Evolutionary conservation across 2,329 filamentous ascomycete species (phyloP).

Genomic region (Colletotrichum sp.): DNA sequence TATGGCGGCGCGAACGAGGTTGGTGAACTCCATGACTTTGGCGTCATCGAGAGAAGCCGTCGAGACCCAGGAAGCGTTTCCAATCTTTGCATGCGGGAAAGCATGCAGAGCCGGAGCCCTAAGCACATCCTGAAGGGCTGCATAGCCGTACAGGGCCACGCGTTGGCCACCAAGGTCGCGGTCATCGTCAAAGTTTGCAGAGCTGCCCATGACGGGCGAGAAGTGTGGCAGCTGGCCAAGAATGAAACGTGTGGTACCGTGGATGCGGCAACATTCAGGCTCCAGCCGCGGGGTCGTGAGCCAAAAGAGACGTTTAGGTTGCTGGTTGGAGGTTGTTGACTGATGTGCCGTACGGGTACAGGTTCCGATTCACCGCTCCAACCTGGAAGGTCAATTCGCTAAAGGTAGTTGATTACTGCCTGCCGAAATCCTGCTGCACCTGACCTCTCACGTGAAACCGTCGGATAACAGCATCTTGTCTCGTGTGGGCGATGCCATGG

Average conservation of each 20-base stretch:
- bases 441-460: conserved; percentile 14
- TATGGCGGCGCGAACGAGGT: conserved; percentile 32
- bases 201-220: background rate
- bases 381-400: background rate
- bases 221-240: background rate
- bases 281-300: background rate
- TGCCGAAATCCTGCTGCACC: background rate
- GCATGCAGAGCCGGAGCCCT: background rate
- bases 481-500: background rate
- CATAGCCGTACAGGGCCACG: conserved; percentile 4
- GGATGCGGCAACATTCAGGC: background rate
- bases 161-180: background rate
- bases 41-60: background rate
- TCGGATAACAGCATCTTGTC: background rate
- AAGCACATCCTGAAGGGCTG: conserved; percentile 8
- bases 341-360: background rate
- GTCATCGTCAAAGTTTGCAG: background rate
- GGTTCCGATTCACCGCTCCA: conserved; percentile 9
- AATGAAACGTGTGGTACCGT: background rate
- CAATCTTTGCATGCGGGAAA: background rate
- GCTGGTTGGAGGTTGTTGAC: background rate
- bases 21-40: background rate
- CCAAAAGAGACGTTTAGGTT: background rate
- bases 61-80: background rate
- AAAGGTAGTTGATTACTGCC: background rate